A percentile compares a stretch with the other conserved stretches of the same genome.
These are phyloP conservation scores for Melaleuca quinquenervia DNA, from an alignment of 345 rosid genomes.

Conservation along the genomic window DNA sequence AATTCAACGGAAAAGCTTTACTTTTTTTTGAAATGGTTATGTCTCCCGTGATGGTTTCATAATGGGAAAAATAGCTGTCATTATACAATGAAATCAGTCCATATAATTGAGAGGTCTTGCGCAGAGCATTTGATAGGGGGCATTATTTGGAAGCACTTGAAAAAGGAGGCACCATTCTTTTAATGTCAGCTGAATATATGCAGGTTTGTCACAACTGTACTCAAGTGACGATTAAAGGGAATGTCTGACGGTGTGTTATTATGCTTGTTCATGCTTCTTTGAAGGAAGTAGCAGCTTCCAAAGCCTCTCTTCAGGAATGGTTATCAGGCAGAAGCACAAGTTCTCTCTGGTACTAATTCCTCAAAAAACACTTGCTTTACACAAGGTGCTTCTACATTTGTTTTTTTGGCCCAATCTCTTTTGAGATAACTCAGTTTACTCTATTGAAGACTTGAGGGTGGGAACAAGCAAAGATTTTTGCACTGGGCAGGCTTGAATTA, in stretches of 20 bases:
- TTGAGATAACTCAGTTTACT: background rate
- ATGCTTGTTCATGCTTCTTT: background rate
- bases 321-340: background rate
- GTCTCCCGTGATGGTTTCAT: background rate
- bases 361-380: background rate
- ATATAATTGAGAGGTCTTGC: background rate
- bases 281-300: background rate
- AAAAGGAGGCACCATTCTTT: background rate
- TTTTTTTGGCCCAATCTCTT: background rate
- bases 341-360: background rate
- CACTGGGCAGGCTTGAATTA: background rate
- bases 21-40: background rate
- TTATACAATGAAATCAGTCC: background rate
- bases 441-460: background rate
- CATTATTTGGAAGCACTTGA: background rate
- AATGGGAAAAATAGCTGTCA: background rate
- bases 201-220: background rate
- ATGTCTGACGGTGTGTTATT: background rate
- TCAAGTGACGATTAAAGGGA: background rate
- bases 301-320: background rate
- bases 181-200: background rate
- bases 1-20: background rate
- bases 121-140: background rate
- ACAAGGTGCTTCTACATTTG: background rate
- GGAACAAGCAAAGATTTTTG: background rate